These are phyloP conservation scores for Colletotrichum zoysiae DNA, from an alignment of 2,329 filamentous ascomycete species.

Conservation along the genomic window DNA sequence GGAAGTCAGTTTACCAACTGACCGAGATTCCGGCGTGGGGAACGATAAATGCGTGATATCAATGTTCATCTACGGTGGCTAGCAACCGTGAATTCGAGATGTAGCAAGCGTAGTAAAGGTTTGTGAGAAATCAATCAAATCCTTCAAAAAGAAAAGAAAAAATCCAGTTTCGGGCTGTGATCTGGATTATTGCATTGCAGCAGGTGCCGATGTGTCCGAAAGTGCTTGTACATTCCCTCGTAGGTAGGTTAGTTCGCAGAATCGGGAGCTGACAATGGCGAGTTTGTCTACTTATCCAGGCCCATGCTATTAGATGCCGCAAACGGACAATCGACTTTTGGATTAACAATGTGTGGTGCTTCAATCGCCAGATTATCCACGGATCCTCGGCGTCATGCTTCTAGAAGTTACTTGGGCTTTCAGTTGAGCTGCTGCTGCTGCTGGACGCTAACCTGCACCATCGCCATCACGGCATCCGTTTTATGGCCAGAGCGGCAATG, in stretches of 20 bases:
- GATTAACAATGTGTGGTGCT: conserved; percentile 50
- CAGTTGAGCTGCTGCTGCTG: conserved; percentile 41
- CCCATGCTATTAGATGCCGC: conserved; percentile 43
- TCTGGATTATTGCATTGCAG: not conserved
- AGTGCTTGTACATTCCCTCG: conserved; percentile 41
- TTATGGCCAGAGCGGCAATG: conserved; percentile 44
- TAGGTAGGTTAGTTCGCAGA: conserved; percentile 40
- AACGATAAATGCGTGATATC: conserved; percentile 42
- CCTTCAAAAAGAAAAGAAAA: no score
- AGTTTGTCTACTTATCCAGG: conserved; percentile 45
- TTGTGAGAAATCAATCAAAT: no score
- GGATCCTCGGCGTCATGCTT: conserved; percentile 35
- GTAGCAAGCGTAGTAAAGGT: conserved; percentile 40
- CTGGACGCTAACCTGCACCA: conserved; percentile 45
- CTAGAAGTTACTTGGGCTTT: conserved; percentile 44
- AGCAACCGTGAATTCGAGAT: conserved; percentile 43
- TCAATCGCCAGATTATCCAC: conserved; percentile 37
- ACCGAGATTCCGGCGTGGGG: conserved; percentile 48
- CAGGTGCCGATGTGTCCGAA: conserved; percentile 6
- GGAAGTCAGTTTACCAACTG: conserved; percentile 49
- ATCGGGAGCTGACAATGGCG: conserved; percentile 35
- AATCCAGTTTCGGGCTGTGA: not conserved
- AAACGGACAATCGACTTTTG: conserved; percentile 49
- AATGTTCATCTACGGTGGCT: conserved; percentile 30
- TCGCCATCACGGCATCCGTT: conserved; percentile 51